Percentiles rank a stretch among this genome's conserved stretches.
Evolutionary conservation across 2,329 filamentous ascomycete genomes (phyloP).

Genomic region (Sarocladiaceae sp.): DNA sequence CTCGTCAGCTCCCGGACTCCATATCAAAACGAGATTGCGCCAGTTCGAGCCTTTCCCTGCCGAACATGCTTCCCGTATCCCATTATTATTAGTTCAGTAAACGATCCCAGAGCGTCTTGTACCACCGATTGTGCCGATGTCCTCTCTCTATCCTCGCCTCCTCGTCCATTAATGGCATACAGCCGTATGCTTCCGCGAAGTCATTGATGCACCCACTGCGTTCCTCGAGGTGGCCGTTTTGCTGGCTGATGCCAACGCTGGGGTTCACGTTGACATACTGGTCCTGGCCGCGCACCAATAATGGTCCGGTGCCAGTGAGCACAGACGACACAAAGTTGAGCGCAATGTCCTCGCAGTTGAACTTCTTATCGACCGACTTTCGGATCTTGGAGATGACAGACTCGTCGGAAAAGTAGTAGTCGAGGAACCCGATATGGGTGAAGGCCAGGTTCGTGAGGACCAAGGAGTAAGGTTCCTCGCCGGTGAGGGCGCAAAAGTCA

Average conservation of each 20-base stretch:
- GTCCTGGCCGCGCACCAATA: conserved; percentile 13
- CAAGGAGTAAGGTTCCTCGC: conserved; percentile 13
- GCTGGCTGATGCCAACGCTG: conserved; percentile 9
- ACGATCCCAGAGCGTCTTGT: conserved; percentile 6
- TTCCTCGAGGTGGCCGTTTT: conserved; percentile 9
- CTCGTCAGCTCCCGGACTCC: no score
- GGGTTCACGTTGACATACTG: conserved; percentile 12
- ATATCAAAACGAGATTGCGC: no score
- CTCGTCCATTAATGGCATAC: conserved; percentile 13
- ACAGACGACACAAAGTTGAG: conserved; percentile 16
- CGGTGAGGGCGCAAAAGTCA: conserved; percentile 11
- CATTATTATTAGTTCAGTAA: conserved; percentile 7
- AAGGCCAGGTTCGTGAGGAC: conserved; percentile 18
- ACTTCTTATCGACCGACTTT: conserved; percentile 15
- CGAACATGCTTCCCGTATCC: no score
- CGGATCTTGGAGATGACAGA: conserved; percentile 13
- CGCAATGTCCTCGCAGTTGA: conserved; percentile 19
- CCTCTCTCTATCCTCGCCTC: conserved; percentile 9
- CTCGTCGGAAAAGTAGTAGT: conserved; percentile 15
- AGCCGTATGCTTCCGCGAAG: conserved; percentile 11
- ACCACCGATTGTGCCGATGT: conserved; percentile 1
- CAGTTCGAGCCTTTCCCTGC: no score
- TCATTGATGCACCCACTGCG: conserved; percentile 12
- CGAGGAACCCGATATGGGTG: conserved; percentile 16
- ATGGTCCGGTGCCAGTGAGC: conserved; percentile 14